phyloP scores from a whole-genome alignment of 768 basidiomycete genomes.

The Suillus subaureus region DNA sequence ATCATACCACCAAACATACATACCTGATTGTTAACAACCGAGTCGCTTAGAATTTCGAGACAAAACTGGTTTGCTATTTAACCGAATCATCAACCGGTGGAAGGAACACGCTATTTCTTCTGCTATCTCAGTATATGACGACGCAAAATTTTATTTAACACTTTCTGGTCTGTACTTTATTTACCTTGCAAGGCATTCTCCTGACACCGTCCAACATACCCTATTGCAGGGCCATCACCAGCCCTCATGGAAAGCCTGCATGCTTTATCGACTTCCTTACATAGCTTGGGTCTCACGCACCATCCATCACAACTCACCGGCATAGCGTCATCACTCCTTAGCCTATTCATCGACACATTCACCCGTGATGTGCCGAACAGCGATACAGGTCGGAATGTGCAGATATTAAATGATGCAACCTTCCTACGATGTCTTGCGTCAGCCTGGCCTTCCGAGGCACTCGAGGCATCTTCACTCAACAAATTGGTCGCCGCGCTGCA shows the following conservation, averaged over 20 bases:
- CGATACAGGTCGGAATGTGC: constrained; percentile 29
- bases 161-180: constrained; percentile 16
- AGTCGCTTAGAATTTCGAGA: constrained; percentile 49
- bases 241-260: constrained; percentile 57
- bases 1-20: constrained; percentile 4
- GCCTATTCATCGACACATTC: constrained; percentile 37
- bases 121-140: constrained; percentile 23
- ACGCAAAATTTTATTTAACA: constrained; percentile 9
- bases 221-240: constrained; percentile 48
- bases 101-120: constrained; percentile 42
- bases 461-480: constrained; percentile 25
- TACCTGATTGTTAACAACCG: constrained; percentile 8
- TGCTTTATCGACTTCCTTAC: constrained; percentile 52
- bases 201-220: constrained; percentile 17
- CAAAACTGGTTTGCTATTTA: constrained; percentile 42
- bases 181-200: background rate
- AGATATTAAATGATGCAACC: constrained; percentile 47
- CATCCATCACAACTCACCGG: constrained; percentile 36
- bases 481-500: constrained; percentile 27
- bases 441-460: constrained; percentile 27
- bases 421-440: constrained; percentile 48
- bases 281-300: constrained; percentile 54
- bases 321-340: constrained; percentile 43
- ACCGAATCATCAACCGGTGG: constrained; percentile 57
- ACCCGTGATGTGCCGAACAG: constrained; percentile 34